Conservation (phyloP, 805 yeast genomes). For the Saturnispora quitensis region DNA sequence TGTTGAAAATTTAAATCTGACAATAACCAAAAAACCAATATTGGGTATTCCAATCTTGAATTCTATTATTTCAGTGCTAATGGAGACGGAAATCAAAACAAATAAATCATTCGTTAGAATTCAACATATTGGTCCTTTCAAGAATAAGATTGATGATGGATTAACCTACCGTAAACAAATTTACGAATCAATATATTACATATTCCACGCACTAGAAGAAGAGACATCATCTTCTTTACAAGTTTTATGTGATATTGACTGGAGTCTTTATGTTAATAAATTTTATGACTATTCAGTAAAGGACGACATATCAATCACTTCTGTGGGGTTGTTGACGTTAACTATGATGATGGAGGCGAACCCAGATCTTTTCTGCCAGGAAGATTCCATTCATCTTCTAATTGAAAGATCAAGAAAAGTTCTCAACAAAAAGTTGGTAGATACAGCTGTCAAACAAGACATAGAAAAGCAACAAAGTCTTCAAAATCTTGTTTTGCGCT, state of each 20-base stretch:
- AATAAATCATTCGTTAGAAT: slow-evolving; percentile 49
- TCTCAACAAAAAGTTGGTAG: slow-evolving; percentile 41
- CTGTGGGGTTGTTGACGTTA: slow-evolving; percentile 40
- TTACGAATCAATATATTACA: slow-evolving; percentile 58
- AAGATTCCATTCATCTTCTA: slow-evolving; percentile 10
- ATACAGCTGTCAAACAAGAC: slow-evolving; percentile 61
- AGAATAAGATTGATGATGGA: slow-evolving; percentile 73
- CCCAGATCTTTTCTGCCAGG: slow-evolving; percentile 18
- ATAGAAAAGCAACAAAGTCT: slow-evolving; percentile 46
- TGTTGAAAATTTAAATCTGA: slow-evolving; percentile 48
- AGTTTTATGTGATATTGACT: slow-evolving; percentile 16
- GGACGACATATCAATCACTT: slow-evolving; percentile 55
- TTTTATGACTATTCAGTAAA: slow-evolving; percentile 41
- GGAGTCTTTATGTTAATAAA: slow-evolving; percentile 27
- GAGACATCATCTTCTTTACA: slow-evolving; percentile 13
- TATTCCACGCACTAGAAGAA: slow-evolving; percentile 30
- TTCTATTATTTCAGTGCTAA: slow-evolving; percentile 40
- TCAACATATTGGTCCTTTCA: slow-evolving; percentile 81
- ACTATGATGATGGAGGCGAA: slow-evolving; percentile 30
- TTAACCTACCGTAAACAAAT: slow-evolving; percentile 62
- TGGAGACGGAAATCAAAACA: slow-evolving; percentile 42
- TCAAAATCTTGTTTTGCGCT: slow-evolving; percentile 25
- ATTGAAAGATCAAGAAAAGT: slow-evolving; percentile 33
- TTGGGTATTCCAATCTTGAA: slow-evolving; percentile 38
- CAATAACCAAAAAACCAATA: slow-evolving; percentile 46